These are phyloP conservation scores for Begonia masoniana DNA, from an alignment of 306 rosid species.

Conservation along the genomic window DNA sequence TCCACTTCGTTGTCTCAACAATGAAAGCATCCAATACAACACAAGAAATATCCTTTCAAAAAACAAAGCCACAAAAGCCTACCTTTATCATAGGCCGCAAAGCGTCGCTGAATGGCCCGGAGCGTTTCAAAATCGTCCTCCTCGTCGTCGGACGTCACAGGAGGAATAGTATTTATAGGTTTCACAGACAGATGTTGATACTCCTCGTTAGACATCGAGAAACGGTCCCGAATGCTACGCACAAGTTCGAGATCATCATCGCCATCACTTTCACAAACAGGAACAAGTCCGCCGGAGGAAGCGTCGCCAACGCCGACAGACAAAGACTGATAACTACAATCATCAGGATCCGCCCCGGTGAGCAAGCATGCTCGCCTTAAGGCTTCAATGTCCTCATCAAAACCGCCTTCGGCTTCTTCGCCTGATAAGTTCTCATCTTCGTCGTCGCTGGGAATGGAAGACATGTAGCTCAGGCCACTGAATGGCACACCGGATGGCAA, in stretches of 20 bases:
- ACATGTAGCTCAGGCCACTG: no score
- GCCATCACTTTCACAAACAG: slow-evolving; percentile 14
- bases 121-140: slow-evolving; percentile 58
- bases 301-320: slow-evolving; percentile 2
- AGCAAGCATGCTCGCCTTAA: slow-evolving; percentile 50
- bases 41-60: not conserved
- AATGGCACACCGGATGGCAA: no score
- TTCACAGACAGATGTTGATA: slow-evolving; percentile 14
- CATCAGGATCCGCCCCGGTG: slow-evolving; percentile 17
- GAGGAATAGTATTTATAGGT: slow-evolving; percentile 29
- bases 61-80: slow-evolving; percentile 1
- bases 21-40: slow-evolving; percentile 6
- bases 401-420: slow-evolving; percentile 24
- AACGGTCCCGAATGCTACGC: slow-evolving; percentile 33
- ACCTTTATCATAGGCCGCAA: slow-evolving; percentile 38
- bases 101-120: slow-evolving; percentile 45
- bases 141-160: slow-evolving; percentile 29
- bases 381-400: slow-evolving; percentile 59
- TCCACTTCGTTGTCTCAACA: not conserved
- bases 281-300: slow-evolving; percentile 10
- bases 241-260: slow-evolving; percentile 36
- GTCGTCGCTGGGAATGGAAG: slow-evolving; percentile 9
- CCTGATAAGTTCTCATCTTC: slow-evolving; percentile 15
- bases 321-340: not conserved
- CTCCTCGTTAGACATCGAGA: slow-evolving; percentile 12